Conservation (phyloP, 2,329 filamentous ascomycete genomes). For the Sphaerulina musiva region DNA sequence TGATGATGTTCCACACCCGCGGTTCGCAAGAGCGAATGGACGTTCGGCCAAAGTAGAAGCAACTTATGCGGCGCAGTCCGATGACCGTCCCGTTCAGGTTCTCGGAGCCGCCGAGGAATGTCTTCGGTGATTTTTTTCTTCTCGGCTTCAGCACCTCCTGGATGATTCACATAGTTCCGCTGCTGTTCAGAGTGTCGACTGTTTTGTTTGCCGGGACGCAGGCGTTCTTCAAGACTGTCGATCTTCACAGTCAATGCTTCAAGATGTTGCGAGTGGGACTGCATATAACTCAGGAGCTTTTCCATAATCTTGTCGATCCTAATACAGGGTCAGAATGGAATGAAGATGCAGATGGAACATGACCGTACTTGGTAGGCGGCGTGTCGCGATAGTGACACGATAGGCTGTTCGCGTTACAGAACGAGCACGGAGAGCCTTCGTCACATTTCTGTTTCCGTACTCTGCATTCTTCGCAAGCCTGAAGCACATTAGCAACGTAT, state of each 20-base stretch:
- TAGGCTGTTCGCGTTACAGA: slow-evolving; percentile 78
- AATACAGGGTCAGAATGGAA: too few species aligned
- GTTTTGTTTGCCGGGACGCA: too few species aligned
- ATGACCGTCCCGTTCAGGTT: slow-evolving; percentile 75
- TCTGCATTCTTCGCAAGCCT: slow-evolving; percentile 89
- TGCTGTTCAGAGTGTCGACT: too few species aligned
- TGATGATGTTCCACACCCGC: slow-evolving; percentile 25
- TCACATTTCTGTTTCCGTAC: slow-evolving; percentile 87
- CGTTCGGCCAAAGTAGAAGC: slow-evolving; percentile 57
- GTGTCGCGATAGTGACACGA: slow-evolving; percentile 86
- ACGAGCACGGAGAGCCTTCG: slow-evolving; percentile 74
- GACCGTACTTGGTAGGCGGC: slow-evolving; percentile 72
- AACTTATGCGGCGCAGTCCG: slow-evolving; percentile 81
- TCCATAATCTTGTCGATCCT: slow-evolving; percentile 47
- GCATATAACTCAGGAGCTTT: slow-evolving; percentile 43
- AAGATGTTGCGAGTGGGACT: slow-evolving; percentile 33
- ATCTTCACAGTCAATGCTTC: slow-evolving; percentile 23
- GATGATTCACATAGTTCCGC: too few species aligned
- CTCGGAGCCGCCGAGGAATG: slow-evolving; percentile 28
- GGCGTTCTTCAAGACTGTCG: too few species aligned
- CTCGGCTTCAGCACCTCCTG: too few species aligned
- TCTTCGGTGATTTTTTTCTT: too few species aligned
- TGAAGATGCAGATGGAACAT: too few species aligned
- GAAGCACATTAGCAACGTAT: slow-evolving; percentile 13
- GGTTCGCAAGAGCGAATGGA: slow-evolving; percentile 30